phyloP scores from a whole-genome alignment of 148 eudicot species.

The Diospyros lotus region DNA sequence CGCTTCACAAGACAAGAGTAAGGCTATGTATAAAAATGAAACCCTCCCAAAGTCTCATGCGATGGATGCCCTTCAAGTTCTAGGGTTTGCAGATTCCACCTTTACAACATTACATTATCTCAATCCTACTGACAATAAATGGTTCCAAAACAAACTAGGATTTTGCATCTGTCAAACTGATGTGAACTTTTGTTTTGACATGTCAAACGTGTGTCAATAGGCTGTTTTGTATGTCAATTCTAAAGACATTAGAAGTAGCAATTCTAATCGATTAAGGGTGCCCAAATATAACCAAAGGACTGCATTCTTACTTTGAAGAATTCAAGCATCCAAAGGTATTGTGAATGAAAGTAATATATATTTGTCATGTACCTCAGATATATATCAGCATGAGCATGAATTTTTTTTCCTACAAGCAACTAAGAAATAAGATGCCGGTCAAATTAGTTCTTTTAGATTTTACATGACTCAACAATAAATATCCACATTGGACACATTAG shows the following conservation, averaged over 20 bases:
- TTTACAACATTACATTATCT: too few species aligned
- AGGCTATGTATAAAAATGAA: too few species aligned
- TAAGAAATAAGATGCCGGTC: neutral
- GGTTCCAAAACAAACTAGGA: neutral
- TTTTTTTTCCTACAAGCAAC: neutral
- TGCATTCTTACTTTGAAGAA: conserved; percentile 3
- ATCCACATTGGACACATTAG: neutral
- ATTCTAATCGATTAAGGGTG: neutral
- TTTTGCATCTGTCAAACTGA: neutral
- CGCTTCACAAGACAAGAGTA: too few species aligned
- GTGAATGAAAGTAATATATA: neutral
- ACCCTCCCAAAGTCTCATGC: too few species aligned
- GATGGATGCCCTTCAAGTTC: too few species aligned
- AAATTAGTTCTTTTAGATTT: neutral
- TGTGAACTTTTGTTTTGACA: too few species aligned
- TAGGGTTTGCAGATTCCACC: too few species aligned
- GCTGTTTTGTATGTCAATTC: neutral
- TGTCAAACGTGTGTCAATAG: neutral
- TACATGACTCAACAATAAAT: neutral
- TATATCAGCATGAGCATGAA: neutral
- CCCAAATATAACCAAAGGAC: neutral
- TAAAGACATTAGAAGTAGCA: neutral
- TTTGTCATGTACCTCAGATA: neutral
- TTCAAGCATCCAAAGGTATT: neutral
- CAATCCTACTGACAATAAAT: too few species aligned